Evolutionary conservation across 2,329 filamentous ascomycete species (phyloP).

Genomic region (Aspergillus texensis): DNA sequence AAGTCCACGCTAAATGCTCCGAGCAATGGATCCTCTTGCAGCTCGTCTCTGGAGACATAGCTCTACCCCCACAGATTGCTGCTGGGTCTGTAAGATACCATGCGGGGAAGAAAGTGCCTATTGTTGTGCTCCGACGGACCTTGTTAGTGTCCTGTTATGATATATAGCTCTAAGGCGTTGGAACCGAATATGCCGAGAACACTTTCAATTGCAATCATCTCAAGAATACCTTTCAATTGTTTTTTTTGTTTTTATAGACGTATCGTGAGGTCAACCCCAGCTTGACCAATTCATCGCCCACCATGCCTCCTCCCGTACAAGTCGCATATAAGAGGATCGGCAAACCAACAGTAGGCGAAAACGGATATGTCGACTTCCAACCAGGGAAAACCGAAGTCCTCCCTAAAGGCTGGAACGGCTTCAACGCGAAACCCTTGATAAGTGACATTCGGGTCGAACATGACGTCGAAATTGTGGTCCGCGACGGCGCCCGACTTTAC

Average conservation of each 20-base stretch:
- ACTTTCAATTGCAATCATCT: neutral
- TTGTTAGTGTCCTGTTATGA: neutral
- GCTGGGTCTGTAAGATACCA: neutral
- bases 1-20: neutral
- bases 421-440: constrained; percentile 37
- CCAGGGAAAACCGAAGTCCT: constrained; percentile 45
- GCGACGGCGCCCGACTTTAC: constrained; percentile 48
- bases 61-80: neutral
- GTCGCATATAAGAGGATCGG: constrained; percentile 29
- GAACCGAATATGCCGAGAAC: neutral
- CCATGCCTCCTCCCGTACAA: constrained; percentile 37
- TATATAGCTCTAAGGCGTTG: neutral
- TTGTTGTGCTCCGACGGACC: neutral
- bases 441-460: constrained; percentile 49
- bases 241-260: too few species aligned
- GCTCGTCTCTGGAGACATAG: neutral
- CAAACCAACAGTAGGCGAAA: constrained; percentile 39
- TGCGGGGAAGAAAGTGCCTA: neutral
- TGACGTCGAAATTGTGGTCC: constrained; percentile 48
- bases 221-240: neutral
- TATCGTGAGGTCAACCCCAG: neutral
- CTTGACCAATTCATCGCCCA: constrained; percentile 2
- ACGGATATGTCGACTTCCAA: constrained; percentile 45
- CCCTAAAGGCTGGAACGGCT: constrained; percentile 40
- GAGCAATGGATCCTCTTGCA: neutral